Evolutionary conservation across 2,329 filamentous ascomycete species (phyloP).

Genomic region (Aphanocladium album): DNA sequence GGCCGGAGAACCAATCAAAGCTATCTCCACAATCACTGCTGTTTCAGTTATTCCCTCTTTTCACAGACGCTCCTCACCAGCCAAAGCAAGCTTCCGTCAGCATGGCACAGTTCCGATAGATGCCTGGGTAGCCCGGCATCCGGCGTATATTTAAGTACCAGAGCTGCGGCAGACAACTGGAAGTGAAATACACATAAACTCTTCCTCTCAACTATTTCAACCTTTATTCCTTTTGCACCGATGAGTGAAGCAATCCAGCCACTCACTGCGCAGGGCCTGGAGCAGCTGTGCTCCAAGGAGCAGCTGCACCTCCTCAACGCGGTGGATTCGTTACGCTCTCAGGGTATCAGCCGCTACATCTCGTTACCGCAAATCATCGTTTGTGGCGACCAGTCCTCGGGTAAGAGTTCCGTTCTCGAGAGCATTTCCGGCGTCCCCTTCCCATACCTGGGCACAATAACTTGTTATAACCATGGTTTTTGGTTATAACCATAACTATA

Average conservation of each 20-base stretch:
- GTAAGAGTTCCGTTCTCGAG: constrained; percentile 55
- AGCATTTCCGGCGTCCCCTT: constrained; percentile 45
- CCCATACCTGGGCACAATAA: background rate
- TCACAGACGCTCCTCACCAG: background rate
- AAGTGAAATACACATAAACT: background rate
- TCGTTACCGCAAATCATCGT: constrained; percentile 46
- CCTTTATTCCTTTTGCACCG: background rate
- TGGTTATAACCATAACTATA: background rate
- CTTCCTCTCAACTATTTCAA: background rate
- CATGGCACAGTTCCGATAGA: background rate
- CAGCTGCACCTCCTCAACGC: constrained; percentile 29
- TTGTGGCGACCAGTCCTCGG: constrained; percentile 50
- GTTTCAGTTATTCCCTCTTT: background rate
- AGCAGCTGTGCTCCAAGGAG: constrained; percentile 3
- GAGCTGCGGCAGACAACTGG: background rate
- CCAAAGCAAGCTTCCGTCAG: background rate
- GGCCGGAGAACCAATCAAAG: background rate
- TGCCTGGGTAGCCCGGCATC: background rate
- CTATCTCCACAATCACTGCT: background rate
- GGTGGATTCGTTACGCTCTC: constrained; percentile 31
- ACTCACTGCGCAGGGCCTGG: background rate
- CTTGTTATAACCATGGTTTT: background rate
- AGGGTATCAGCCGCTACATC: constrained; percentile 30
- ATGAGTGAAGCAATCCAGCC: background rate
- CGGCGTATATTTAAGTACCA: background rate